Percentiles rank a stretch among this genome's conserved stretches.
Evolutionary conservation across 1,284 basidiomycete genomes (phyloP).

Genomic region (Trametes hirsuta): DNA sequence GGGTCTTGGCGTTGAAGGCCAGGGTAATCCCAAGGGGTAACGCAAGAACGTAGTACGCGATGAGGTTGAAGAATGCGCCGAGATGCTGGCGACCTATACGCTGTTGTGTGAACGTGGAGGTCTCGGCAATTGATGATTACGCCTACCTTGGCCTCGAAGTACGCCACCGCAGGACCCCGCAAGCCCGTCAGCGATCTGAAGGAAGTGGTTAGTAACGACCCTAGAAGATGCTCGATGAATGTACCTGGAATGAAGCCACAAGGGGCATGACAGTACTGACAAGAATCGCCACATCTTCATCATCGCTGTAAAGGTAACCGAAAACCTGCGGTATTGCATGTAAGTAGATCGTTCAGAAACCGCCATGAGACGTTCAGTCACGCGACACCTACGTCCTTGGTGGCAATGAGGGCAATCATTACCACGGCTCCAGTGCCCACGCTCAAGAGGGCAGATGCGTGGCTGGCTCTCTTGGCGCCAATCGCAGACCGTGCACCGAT

Average conservation of each 20-base stretch:
- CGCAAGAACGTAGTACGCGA: conserved; percentile 79
- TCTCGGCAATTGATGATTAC: neutral
- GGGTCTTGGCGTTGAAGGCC: conserved; percentile 52
- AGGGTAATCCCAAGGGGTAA: conserved; percentile 72
- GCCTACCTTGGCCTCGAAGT: conserved; percentile 65
- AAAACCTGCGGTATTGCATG: conserved; percentile 44
- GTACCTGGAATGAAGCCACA: conserved; percentile 78
- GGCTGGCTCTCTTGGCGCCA: conserved; percentile 62
- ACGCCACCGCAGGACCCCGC: conserved; percentile 76
- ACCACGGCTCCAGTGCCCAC: conserved; percentile 60
- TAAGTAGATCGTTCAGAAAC: neutral
- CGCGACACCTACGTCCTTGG: conserved; percentile 50
- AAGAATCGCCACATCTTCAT: conserved; percentile 58
- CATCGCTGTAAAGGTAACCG: conserved; percentile 73
- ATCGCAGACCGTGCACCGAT: conserved; percentile 60
- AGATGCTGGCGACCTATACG: conserved; percentile 68
- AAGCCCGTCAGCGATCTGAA: conserved; percentile 66
- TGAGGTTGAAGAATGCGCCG: conserved; percentile 72
- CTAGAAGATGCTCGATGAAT: conserved; percentile 1
- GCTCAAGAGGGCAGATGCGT: conserved; percentile 65
- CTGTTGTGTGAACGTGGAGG: neutral
- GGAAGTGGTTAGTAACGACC: neutral
- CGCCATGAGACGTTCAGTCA: too few relatives aligned
- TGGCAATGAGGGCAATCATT: conserved; percentile 60
- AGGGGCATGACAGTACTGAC: conserved; percentile 78